A percentile compares a stretch with the other conserved stretches of the same genome.
phyloP scores from a whole-genome alignment of 2,329 filamentous ascomycete genomes.

The Phialophora verrucosa region DNA sequence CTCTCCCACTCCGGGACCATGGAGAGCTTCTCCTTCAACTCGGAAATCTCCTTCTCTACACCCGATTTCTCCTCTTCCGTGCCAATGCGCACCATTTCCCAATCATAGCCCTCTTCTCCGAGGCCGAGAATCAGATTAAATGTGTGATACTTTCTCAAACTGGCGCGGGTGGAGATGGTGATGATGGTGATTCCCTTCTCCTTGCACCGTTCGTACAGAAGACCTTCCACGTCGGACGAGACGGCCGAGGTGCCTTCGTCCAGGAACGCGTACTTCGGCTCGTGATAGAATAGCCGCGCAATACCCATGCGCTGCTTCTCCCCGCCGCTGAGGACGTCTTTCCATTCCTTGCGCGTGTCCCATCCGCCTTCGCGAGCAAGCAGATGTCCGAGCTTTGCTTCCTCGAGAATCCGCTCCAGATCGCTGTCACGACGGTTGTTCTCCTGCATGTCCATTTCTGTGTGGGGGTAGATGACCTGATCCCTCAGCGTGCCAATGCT shows the following conservation, averaged over 20 bases:
- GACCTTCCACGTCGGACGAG: constrained; percentile 88
- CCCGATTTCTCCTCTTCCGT: constrained; percentile 91
- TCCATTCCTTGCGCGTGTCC: constrained; percentile 98
- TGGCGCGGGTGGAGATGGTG: constrained; percentile 92
- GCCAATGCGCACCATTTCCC: constrained; percentile 92
- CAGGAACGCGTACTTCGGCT: constrained; percentile 90
- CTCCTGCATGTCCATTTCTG: constrained; percentile 89
- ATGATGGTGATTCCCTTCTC: constrained; percentile 92
- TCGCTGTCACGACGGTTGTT: constrained; percentile 78
- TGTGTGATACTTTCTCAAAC: constrained; percentile 92
- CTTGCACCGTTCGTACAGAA: constrained; percentile 92
- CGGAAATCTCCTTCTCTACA: constrained; percentile 87
- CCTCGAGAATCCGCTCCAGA: constrained; percentile 77
- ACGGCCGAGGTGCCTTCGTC: constrained; percentile 96
- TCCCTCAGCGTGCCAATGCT: constrained; percentile 91
- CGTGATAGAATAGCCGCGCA: constrained; percentile 88
- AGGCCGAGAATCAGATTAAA: constrained; percentile 85
- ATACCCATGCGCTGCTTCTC: constrained; percentile 97
- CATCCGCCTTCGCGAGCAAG: constrained; percentile 92
- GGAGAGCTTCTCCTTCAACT: constrained; percentile 77
- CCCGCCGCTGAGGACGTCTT: constrained; percentile 93
- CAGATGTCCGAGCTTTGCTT: constrained; percentile 84
- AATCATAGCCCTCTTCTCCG: constrained; percentile 80
- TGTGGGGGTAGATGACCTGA: constrained; percentile 97
- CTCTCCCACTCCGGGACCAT: constrained; percentile 85